These are phyloP conservation scores for Euphorbia schlechtendalii DNA, from an alignment of 441 rosid species.

Conservation along the genomic window DNA sequence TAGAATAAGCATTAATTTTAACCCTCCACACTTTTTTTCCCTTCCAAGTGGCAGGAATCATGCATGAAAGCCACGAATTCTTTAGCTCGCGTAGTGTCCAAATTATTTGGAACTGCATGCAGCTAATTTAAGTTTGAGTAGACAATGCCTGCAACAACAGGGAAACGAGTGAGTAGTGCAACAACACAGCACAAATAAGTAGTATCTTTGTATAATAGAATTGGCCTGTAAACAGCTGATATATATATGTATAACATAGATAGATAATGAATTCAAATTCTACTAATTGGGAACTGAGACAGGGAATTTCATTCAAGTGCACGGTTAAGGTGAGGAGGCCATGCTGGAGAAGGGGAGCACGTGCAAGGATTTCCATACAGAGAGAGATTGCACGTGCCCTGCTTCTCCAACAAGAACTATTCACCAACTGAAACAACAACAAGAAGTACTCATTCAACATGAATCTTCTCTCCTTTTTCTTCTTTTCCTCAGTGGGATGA, in stretches of 20 bases:
- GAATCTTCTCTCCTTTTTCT: no score
- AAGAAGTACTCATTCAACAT: neutral
- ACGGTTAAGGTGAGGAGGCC: slow-evolving; percentile 38
- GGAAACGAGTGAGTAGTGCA: neutral
- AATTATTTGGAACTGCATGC: no score
- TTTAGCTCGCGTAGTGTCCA: neutral
- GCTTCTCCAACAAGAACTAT: slow-evolving; percentile 96
- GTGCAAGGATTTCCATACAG: slow-evolving; percentile 39
- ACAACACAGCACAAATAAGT: neutral
- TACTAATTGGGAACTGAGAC: neutral
- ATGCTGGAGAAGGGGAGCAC: slow-evolving; percentile 89
- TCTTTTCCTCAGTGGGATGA: neutral
- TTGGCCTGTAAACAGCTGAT: neutral
- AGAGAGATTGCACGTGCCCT: slow-evolving; percentile 95
- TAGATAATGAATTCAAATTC: no score
- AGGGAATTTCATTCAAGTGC: neutral
- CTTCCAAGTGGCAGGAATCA: neutral
- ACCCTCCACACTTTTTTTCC: no score
- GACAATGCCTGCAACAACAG: slow-evolving; percentile 1
- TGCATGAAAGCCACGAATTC: neutral
- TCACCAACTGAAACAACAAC: slow-evolving; percentile 25
- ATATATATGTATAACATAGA: neutral
- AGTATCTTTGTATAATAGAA: neutral
- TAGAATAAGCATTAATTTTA: no score
- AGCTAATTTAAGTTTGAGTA: no score